Evolutionary conservation across 1,284 basidiomycete genomes (phyloP), one percentile per base, ranked within the genome.

Genomic region (Heimioporus retisporus): DNA sequence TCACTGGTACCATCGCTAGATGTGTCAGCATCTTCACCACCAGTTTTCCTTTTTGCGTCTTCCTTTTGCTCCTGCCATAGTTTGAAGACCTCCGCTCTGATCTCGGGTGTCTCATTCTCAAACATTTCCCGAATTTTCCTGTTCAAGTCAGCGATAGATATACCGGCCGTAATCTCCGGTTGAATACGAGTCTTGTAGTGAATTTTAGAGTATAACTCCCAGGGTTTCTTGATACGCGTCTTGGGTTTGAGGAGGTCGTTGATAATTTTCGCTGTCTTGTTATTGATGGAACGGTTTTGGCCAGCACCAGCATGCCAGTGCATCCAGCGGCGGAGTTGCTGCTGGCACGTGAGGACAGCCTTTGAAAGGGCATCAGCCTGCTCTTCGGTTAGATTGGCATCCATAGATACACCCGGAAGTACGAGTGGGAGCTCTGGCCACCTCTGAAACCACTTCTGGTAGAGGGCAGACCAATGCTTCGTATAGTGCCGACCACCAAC

Each of bases 161-260:
- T 60, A 3, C 65, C 43, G 4, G 21, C 10, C 10, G 3, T 3
- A 13, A 68, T 48, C 18, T 18, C 46, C 3, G 46, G 18, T 18
- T 48, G 19, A 21, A 66, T 63, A 5, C 25, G 35, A 0, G 59
- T 60, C 8, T 18, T 43, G 25, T 55, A 69, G 46, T 65, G 56
- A 4, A 31, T 5, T 2, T 69, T 69, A 4, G 56, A 65, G 50
- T 69, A 69, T 6, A 65, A 10, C 7, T 69, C 68, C 35, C 51
- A 64, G 1, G 48, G 57, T 23, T 62, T 61, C 28, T 58, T 69
- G 0, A n/a, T 6, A 2, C n/a, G 42, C 0, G 53, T 65, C 28
- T 67, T 67, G 1, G 43, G 54, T 44, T 64, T 61, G 6, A 69
- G 16, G 5, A 69, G 51, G 4, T 25, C n/a, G 4, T 50, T 25